A percentile compares a stretch with the other conserved stretches of the same genome.
These are phyloP conservation scores for Alternaria longipes DNA, from an alignment of 2,329 filamentous ascomycete genomes.

Conservation along the genomic window DNA sequence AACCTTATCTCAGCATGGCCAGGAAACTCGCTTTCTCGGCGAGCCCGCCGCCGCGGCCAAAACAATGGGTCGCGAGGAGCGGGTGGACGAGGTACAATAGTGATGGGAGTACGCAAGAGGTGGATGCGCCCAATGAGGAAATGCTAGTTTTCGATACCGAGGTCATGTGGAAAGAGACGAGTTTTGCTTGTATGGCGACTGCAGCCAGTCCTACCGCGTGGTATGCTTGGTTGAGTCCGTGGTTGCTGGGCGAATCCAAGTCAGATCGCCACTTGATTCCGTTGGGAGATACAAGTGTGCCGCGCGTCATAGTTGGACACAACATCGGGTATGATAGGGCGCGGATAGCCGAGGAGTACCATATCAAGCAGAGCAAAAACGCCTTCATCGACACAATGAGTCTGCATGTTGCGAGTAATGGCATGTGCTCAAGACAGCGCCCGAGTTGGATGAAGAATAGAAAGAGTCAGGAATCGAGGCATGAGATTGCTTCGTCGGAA, in stretches of 20 bases:
- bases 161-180: conserved; percentile 92
- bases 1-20: conserved; percentile 80
- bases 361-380: conserved; percentile 81
- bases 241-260: conserved; percentile 89
- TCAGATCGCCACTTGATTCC: conserved; percentile 85
- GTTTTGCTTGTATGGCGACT: conserved; percentile 96
- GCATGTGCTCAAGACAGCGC: conserved; percentile 96
- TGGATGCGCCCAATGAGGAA: conserved; percentile 79
- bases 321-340: conserved; percentile 96
- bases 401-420: conserved; percentile 94
- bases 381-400: conserved; percentile 98
- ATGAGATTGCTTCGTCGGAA: conserved; percentile 74
- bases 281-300: conserved; percentile 76
- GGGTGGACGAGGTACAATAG: conserved; percentile 94
- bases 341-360: conserved; percentile 87
- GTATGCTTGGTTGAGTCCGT: conserved; percentile 98
- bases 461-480: conserved; percentile 84
- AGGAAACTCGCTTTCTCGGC: conserved; percentile 73
- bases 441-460: conserved; percentile 98
- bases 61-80: conserved; percentile 78
- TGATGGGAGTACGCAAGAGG: conserved; percentile 75
- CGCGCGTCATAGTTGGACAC: conserved; percentile 87
- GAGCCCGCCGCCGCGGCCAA: conserved; percentile 67
- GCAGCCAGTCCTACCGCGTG: conserved; percentile 88
- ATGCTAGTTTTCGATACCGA: conserved; percentile 96